Conservation (phyloP, 495 filamentous ascomycete species). For the Pseudomonodictys pantanalensis region DNA sequence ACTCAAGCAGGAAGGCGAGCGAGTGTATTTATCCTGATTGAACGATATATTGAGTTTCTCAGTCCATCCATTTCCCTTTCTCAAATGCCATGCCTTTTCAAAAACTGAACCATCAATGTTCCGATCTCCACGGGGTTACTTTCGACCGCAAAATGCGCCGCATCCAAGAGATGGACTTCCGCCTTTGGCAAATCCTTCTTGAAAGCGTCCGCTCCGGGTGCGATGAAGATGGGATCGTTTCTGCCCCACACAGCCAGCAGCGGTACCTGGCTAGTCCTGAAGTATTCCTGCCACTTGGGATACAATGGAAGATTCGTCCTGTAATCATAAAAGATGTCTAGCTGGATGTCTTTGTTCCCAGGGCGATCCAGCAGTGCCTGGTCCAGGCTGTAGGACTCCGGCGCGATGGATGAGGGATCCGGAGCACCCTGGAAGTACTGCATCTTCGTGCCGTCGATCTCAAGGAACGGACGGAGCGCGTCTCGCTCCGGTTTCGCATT, state of each 20-base stretch:
- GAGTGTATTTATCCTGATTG: background rate
- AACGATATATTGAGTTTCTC: background rate
- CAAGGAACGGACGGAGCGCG: constrained; percentile 45
- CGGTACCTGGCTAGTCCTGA: constrained; percentile 53
- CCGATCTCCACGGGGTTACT: constrained; percentile 52
- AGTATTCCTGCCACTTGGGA: constrained; percentile 58
- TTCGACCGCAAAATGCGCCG: constrained; percentile 63
- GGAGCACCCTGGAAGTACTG: constrained; percentile 55
- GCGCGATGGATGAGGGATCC: constrained; percentile 43
- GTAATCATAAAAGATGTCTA: constrained; percentile 60
- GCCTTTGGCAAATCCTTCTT: constrained; percentile 53
- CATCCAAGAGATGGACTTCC: constrained; percentile 55
- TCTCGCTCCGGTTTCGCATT: constrained; percentile 42
- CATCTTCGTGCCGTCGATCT: constrained; percentile 49
- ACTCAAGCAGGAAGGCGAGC: background rate
- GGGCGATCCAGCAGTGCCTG: constrained; percentile 50
- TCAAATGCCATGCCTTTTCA: constrained; percentile 23
- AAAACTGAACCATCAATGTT: constrained; percentile 39
- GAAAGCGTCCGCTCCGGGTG: constrained; percentile 59
- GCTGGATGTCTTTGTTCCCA: constrained; percentile 54
- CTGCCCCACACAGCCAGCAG: constrained; percentile 62
- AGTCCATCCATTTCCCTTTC: no score
- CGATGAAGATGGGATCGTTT: constrained; percentile 57
- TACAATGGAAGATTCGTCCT: constrained; percentile 55
- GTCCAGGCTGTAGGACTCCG: constrained; percentile 54